These are phyloP conservation scores for Ambrosia artemisiifolia DNA, from an alignment of 129 eudicot genomes.

Conservation along the genomic window DNA sequence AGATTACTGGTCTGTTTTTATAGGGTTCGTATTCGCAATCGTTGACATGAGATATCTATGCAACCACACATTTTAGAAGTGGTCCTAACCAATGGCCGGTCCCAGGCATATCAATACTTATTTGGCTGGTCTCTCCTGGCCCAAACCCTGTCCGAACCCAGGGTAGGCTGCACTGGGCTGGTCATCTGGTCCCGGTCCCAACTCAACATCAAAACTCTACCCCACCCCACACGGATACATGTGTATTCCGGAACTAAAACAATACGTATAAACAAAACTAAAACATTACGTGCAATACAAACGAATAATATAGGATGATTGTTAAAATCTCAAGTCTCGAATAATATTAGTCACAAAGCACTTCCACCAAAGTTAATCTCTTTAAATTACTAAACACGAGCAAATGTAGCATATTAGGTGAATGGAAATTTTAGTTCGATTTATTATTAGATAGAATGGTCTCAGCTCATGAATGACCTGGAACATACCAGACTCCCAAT, in stretches of 20 bases:
- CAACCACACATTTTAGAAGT: background rate
- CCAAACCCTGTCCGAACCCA: background rate
- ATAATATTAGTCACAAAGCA: background rate
- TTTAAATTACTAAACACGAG: slow-evolving; percentile 5
- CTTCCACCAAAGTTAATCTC: slow-evolving; percentile 1
- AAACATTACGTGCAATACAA: background rate
- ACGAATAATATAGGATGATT: background rate
- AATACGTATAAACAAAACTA: background rate
- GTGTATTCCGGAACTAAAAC: background rate
- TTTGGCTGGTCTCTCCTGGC: background rate
- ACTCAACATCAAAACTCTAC: background rate
- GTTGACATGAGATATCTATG: background rate
- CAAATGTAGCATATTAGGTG: slow-evolving; percentile 1
- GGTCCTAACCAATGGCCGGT: background rate
- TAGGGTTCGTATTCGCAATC: background rate
- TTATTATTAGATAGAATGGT: slow-evolving; percentile 4
- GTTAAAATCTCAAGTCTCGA: background rate
- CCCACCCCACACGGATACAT: background rate
- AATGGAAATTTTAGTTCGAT: background rate
- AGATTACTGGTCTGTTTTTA: slow-evolving; percentile 3
- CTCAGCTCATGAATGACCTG: slow-evolving; percentile 35
- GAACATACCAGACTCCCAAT: slow-evolving; percentile 49
- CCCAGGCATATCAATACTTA: background rate
- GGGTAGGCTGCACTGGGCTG: background rate
- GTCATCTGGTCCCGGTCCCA: background rate